A percentile compares a stretch with the other conserved stretches of the same genome.
phyloP scores from a whole-genome alignment of 257 asterid genomes.

The Orobanche coerulescens region DNA sequence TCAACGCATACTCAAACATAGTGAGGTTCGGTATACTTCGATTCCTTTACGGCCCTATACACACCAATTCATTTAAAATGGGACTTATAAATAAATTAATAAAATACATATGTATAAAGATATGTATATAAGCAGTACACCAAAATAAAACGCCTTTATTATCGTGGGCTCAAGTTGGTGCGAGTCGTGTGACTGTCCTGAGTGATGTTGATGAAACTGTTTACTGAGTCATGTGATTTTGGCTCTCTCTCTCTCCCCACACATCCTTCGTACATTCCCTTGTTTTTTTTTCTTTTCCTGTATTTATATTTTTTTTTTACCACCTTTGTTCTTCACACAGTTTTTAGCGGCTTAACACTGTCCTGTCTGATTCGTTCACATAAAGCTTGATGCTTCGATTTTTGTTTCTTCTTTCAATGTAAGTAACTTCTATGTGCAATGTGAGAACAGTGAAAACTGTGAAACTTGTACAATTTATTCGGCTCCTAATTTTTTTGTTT shows the following conservation, averaged over 20 bases:
- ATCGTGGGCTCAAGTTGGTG: conserved; percentile 51
- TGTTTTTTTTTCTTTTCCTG: not conserved
- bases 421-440: conserved; percentile 2
- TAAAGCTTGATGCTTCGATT: no score
- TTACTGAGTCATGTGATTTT: conserved; percentile 48
- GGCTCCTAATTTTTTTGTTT: conserved; percentile 9
- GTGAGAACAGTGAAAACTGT: conserved; percentile 11
- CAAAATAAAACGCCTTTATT: conserved; percentile 45
- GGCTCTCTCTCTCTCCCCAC: conserved; percentile 28
- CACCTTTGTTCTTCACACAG: conserved; percentile 1
- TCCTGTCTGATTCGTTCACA: no score
- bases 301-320: conserved; percentile 1
- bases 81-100: no score
- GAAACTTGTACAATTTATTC: conserved; percentile 3
- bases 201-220: no score
- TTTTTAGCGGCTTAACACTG: no score
- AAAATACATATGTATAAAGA: no score
- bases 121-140: no score
- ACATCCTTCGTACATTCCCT: conserved; percentile 36
- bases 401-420: no score
- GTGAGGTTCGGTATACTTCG: no score
- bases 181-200: conserved; percentile 57
- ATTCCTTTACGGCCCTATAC: no score
- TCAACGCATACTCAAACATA: no score
- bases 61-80: no score